Evolutionary conservation across 345 rosid species (phyloP).

Genomic region (Angophora floribunda): DNA sequence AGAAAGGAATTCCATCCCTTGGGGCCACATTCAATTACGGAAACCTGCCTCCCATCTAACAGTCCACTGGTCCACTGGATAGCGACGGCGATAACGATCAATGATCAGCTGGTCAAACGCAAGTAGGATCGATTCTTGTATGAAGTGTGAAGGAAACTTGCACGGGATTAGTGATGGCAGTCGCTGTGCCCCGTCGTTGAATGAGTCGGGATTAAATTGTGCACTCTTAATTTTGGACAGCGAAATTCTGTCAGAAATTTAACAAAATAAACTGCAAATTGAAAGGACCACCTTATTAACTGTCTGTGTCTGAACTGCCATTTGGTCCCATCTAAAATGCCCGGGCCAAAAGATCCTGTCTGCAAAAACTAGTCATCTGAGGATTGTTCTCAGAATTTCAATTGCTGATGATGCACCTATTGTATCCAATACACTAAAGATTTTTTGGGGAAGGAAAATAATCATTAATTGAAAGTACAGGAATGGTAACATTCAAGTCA

Average conservation of each 20-base stretch:
- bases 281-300: not conserved
- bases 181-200: not conserved
- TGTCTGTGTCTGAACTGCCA: not conserved
- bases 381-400: not conserved
- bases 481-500: not conserved
- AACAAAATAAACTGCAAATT: not conserved
- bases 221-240: not conserved
- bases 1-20: not conserved
- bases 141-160: not conserved
- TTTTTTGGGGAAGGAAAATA: not conserved
- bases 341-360: not conserved
- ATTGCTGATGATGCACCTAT: not conserved
- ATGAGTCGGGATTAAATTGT: not conserved
- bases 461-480: not conserved
- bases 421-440: not conserved
- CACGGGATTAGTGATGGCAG: not conserved
- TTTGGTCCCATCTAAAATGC: not conserved
- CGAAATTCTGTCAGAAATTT: not conserved
- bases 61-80: not conserved
- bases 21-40: not conserved
- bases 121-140: not conserved
- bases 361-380: not conserved
- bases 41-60: not conserved
- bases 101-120: not conserved
- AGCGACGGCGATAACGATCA: not conserved